These are phyloP conservation scores for Leccinum insolens DNA, from an alignment of 1,284 basidiomycete genomes.

Conservation along the genomic window DNA sequence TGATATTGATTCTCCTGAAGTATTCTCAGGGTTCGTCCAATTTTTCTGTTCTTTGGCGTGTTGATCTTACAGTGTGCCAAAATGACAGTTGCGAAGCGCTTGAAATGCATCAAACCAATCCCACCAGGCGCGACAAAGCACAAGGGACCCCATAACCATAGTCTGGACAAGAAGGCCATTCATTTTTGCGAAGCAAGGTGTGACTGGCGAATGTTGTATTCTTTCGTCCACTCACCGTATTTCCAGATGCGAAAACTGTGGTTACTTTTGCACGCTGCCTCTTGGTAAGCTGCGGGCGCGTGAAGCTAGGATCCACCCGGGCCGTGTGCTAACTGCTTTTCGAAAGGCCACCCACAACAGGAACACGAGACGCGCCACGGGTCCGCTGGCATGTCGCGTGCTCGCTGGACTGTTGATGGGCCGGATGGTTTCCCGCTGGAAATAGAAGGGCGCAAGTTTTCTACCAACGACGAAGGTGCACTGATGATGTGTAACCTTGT, in stretches of 20 bases:
- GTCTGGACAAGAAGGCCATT: slow-evolving; percentile 40
- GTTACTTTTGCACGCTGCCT: slow-evolving; percentile 61
- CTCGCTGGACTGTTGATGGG: slow-evolving; percentile 58
- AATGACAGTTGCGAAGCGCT: slow-evolving; percentile 47
- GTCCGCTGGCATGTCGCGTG: slow-evolving; percentile 46
- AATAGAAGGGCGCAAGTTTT: too few relatives aligned
- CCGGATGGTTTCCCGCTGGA: slow-evolving; percentile 36
- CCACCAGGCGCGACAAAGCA: slow-evolving; percentile 46
- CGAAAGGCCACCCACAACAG: slow-evolving; percentile 56
- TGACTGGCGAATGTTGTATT: not conserved
- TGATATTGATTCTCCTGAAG: slow-evolving; percentile 10
- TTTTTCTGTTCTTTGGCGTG: not conserved
- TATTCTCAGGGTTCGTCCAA: slow-evolving; percentile 31
- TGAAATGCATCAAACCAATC: slow-evolving; percentile 50
- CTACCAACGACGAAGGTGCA: too few relatives aligned
- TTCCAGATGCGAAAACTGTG: slow-evolving; percentile 53
- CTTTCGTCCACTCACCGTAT: not conserved
- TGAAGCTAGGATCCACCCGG: not conserved
- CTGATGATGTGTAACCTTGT: too few relatives aligned
- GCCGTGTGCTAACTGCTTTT: not conserved
- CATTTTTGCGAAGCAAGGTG: slow-evolving; percentile 56
- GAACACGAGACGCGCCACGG: slow-evolving; percentile 54
- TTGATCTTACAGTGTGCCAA: not conserved
- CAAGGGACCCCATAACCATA: slow-evolving; percentile 51
- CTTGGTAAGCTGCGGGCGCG: slow-evolving; percentile 40